Base-by-base conservation (phyloP, 805 yeast genomes). In the Metschnikowia proteae region DNA sequence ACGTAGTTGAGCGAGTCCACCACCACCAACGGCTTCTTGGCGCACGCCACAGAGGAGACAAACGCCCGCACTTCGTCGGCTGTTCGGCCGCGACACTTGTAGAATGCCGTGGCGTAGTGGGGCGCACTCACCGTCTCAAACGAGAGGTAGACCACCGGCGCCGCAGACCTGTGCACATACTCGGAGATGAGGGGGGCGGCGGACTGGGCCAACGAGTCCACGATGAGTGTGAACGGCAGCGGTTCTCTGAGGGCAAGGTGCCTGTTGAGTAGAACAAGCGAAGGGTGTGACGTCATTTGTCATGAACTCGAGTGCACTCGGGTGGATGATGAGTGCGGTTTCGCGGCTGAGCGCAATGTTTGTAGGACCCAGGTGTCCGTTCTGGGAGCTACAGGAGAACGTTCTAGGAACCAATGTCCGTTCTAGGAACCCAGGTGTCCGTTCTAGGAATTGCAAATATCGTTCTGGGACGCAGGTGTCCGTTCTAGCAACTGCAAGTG, bases 131-230 rank as follows among this genome's bases (percentile, higher is more conserved):
- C 54, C 0, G 94, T 83, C 60, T 88, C 96, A 62, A 77, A 90
- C 1, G 92, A 82, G 13, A 89, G 65, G 54, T 72, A 86, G 3
- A 82, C 61, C 5, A 83, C 67, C 3, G 68, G 68, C 3, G 66
- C 61, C 9, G 58, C 60, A 9, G 67, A 64, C 55, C 76, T 71
- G 53, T 73, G 64, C 2, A 75, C 64, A 42, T 90, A 73, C 60
- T 89, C 97, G 27, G 67, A 60, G 1, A 87, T 59, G 9, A 91
- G 64, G 40, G 70, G 58, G 29, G 67, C 56, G 0, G 89, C 80
- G 0, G 94, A 80, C 63, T 91, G 97, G 0, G 77, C 70, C 7
- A 89, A 65, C 1, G 86, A 75, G 62, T 94, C 98, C 6, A 79
- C 60, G 3, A 86, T 71, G 4, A 92, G 71, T 3, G 88, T 64